Conservation (phyloP, 2,329 filamentous ascomycete species). For the Aspergillus sp. region DNA sequence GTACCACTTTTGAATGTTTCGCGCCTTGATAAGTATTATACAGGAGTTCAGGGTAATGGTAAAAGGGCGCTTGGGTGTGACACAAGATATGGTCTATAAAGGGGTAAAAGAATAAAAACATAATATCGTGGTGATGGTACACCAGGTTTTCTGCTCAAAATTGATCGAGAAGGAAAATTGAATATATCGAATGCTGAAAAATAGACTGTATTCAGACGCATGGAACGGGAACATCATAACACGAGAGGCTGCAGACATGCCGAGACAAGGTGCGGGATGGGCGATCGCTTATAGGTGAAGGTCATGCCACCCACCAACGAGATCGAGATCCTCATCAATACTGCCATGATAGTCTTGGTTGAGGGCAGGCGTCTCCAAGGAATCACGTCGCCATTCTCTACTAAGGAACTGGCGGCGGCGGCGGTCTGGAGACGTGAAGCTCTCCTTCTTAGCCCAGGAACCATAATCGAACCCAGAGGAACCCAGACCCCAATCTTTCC, state of each 20-base stretch:
- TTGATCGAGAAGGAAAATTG: slow-evolving; percentile 1
- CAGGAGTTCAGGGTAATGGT: slow-evolving; percentile 19
- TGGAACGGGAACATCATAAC: slow-evolving; percentile 20
- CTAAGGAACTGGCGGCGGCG: slow-evolving; percentile 41
- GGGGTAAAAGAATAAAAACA: slow-evolving; percentile 8
- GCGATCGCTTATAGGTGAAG: slow-evolving; percentile 54
- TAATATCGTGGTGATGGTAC: slow-evolving; percentile 7
- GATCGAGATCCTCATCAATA: slow-evolving; percentile 74
- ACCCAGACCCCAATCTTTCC: slow-evolving; percentile 42
- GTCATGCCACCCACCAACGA: slow-evolving; percentile 89
- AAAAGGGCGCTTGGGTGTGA: slow-evolving; percentile 11
- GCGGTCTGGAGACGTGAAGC: slow-evolving; percentile 27
- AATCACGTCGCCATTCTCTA: slow-evolving; percentile 48
- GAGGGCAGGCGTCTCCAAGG: slow-evolving; percentile 28
- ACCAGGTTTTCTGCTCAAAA: slow-evolving; percentile 1
- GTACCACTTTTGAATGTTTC: slow-evolving; percentile 22
- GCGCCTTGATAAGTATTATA: slow-evolving; percentile 22
- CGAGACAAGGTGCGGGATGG: slow-evolving; percentile 1
- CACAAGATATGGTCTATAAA: slow-evolving; percentile 22
- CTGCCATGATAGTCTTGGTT: slow-evolving; percentile 51
- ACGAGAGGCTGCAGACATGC: slow-evolving; percentile 16
- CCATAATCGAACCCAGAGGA: slow-evolving; percentile 40
- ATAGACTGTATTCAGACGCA: slow-evolving; percentile 6
- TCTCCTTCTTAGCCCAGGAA: slow-evolving; percentile 35
- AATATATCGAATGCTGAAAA: slow-evolving; percentile 4